Evolutionary conservation across 1,284 basidiomycete species (phyloP).

Genomic region (Cronartium quercuum): DNA sequence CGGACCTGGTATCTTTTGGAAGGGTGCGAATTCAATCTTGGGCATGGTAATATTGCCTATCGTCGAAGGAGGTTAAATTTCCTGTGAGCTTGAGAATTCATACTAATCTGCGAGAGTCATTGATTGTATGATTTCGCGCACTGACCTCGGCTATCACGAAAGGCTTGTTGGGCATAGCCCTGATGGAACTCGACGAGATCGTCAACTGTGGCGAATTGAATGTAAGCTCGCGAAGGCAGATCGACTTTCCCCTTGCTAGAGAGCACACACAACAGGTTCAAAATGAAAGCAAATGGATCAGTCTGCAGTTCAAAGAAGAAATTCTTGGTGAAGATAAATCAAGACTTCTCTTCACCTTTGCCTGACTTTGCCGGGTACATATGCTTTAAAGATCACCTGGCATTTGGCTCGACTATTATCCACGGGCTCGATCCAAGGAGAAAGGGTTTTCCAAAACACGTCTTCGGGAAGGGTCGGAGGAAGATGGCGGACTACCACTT

Average conservation of each 20-base stretch:
- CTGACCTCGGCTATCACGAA: constrained; percentile 67
- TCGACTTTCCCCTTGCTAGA: constrained; percentile 27
- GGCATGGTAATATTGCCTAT: constrained; percentile 73
- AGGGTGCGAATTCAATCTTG: constrained; percentile 88
- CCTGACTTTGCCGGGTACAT: constrained; percentile 41
- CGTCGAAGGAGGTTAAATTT: no score
- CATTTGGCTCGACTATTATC: constrained; percentile 66
- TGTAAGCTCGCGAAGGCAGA: constrained; percentile 60
- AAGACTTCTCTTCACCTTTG: constrained; percentile 35
- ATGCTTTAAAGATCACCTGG: constrained; percentile 6
- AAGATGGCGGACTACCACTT: constrained; percentile 78
- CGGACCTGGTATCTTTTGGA: constrained; percentile 71
- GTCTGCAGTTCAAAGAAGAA: background rate
- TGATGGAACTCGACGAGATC: constrained; percentile 67
- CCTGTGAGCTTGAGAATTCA: background rate
- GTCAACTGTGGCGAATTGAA: constrained; percentile 73
- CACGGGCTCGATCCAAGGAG: constrained; percentile 72
- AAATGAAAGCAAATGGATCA: background rate
- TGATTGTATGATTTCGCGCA: background rate
- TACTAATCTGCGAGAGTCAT: background rate
- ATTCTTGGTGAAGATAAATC: background rate
- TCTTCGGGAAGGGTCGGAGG: constrained; percentile 87
- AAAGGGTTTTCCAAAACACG: constrained; percentile 86
- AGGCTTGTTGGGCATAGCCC: constrained; percentile 85
- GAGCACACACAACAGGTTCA: background rate